Conservation (phyloP, 805 yeast species). For the Pichia occidentalis region DNA sequence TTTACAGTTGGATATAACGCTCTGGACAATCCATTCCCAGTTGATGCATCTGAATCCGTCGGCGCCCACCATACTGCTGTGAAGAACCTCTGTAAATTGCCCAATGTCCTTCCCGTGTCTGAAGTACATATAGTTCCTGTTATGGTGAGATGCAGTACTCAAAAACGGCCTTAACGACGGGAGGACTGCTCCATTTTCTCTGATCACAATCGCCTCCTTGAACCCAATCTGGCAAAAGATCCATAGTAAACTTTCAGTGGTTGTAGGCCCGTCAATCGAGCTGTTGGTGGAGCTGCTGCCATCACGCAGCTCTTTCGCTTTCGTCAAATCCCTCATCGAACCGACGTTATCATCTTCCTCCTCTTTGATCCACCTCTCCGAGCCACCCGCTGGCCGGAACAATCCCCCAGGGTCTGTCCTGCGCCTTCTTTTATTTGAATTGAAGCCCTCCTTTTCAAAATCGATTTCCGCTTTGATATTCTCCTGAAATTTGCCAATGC, state of each 20-base stretch:
- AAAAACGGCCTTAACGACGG: not conserved
- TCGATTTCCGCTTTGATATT: too few species aligned
- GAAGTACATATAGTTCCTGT: constrained; percentile 5
- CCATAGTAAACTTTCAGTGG: constrained; percentile 7
- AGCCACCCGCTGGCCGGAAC: too few species aligned
- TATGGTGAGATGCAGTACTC: too few species aligned
- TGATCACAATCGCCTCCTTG: not conserved
- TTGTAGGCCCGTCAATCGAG: constrained; percentile 3
- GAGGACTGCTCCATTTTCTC: constrained; percentile 3
- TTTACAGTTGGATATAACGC: constrained; percentile 39
- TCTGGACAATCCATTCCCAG: constrained; percentile 68
- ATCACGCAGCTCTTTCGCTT: too few species aligned
- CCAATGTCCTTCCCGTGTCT: not conserved
- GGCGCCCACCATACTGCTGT: not conserved
- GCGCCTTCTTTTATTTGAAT: not conserved
- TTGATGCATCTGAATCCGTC: constrained; percentile 32
- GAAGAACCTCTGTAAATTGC: not conserved
- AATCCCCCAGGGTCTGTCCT: not conserved
- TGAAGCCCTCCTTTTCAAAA: too few species aligned
- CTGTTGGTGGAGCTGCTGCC: not conserved
- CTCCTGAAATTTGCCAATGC: constrained; percentile 11
- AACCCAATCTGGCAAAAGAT: constrained; percentile 9
- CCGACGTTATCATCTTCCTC: not conserved
- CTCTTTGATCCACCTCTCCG: not conserved
- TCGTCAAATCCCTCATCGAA: too few species aligned